Conservation (phyloP, 1,284 basidiomycete species). For the Anthracocystis setariae region DNA sequence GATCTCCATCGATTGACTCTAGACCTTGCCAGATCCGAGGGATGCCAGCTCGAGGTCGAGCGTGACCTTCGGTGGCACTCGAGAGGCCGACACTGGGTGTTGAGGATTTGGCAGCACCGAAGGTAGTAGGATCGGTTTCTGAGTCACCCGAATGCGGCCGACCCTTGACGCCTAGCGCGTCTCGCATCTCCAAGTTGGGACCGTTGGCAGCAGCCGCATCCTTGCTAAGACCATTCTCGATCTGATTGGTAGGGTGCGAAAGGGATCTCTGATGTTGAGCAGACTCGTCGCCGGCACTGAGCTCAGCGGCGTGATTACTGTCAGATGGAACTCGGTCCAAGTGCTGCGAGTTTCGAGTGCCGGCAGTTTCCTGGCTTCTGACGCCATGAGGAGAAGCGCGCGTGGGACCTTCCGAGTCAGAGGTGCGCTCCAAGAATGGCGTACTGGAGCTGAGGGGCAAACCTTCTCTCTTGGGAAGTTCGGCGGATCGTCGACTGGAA, state of each 20-base stretch:
- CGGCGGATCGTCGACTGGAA: slow-evolving; percentile 21
- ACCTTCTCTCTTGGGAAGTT: slow-evolving; percentile 19
- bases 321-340: no score
- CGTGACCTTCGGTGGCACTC: slow-evolving; percentile 9
- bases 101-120: not conserved
- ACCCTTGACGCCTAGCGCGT: slow-evolving; percentile 12
- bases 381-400: slow-evolving; percentile 4
- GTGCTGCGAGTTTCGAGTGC: not conserved
- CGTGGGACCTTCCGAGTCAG: slow-evolving; percentile 11
- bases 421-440: slow-evolving; percentile 16
- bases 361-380: slow-evolving; percentile 19
- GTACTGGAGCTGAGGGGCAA: slow-evolving; percentile 30
- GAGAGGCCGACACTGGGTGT: slow-evolving; percentile 13
- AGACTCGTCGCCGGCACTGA: slow-evolving; percentile 1
- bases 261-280: slow-evolving; percentile 6
- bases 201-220: slow-evolving; percentile 19
- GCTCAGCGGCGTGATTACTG: slow-evolving; percentile 3
- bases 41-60: slow-evolving; percentile 35
- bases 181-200: slow-evolving; percentile 21
- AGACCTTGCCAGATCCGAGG: slow-evolving; percentile 51
- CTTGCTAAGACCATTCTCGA: slow-evolving; percentile 21
- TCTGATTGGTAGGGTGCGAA: slow-evolving; percentile 28
- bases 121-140: slow-evolving; percentile 2
- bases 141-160: slow-evolving; percentile 8
- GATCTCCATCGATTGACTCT: slow-evolving; percentile 28